A percentile compares a stretch with the other conserved stretches of the same genome.
Evolutionary conservation across 2,329 filamentous ascomycete genomes (phyloP).

Genomic region (Plectosphaerella plurivora): DNA sequence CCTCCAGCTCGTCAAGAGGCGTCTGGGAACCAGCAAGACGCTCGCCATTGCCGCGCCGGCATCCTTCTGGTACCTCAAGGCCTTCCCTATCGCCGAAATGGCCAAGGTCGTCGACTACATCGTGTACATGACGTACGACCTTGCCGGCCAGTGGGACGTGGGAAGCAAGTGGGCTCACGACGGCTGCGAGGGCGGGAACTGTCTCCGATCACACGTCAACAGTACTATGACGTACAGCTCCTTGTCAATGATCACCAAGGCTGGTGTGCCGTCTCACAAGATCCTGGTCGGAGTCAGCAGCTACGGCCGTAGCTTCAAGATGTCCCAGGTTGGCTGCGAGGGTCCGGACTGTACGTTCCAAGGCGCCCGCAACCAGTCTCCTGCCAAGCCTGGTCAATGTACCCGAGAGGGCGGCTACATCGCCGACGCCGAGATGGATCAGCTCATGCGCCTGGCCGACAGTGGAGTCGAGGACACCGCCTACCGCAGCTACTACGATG

Average conservation of each 20-base stretch:
- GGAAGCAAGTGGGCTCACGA: constrained; percentile 17
- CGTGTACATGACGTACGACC: constrained; percentile 30
- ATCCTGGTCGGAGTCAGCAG: constrained; percentile 23
- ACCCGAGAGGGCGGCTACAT: constrained; percentile 25
- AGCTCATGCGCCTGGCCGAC: constrained; percentile 13
- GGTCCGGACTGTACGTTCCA: constrained; percentile 18
- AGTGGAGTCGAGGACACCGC: neutral
- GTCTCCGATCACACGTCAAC: constrained; percentile 33
- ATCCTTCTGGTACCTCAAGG: constrained; percentile 32
- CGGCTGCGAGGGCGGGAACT: constrained; percentile 22
- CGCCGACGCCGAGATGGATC: constrained; percentile 21
- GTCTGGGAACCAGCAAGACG: constrained; percentile 14
- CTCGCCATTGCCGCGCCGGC: constrained; percentile 31
- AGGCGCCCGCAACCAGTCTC: constrained; percentile 13
- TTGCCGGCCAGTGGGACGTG: constrained; percentile 23
- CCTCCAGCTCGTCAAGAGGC: constrained; percentile 13
- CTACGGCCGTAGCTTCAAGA: constrained; percentile 27
- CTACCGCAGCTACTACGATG: neutral
- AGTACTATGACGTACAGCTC: constrained; percentile 27
- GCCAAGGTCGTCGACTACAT: constrained; percentile 24
- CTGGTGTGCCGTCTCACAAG: constrained; percentile 24
- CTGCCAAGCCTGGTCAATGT: constrained; percentile 18
- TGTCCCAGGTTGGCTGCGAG: constrained; percentile 20
- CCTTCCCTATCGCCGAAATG: constrained; percentile 28
- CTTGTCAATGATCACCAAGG: constrained; percentile 30